A percentile compares a stretch with the other conserved stretches of the same genome.
Evolutionary conservation across 176 grass and related monocot species (phyloP).

Genomic region (maize (Zea mays)): Zm-B73-REFERENCE-NAM-5.0 NC_050096.1:300550501-300551000

Average conservation of each 20-base stretch:
- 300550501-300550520: background rate
- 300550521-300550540: background rate
- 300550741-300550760: background rate
- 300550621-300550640: conserved; percentile 18
- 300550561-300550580: background rate
- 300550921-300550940: conserved; percentile 33
- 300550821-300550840: conserved; percentile 24
- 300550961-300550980: conserved; percentile 5
- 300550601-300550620: conserved; percentile 3
- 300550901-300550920: conserved; percentile 42
- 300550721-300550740: background rate
- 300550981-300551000: background rate
- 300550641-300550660: conserved; percentile 7
- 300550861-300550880: conserved; percentile 38
- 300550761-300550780: conserved; percentile 8
- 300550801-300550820: conserved; percentile 27
- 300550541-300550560: background rate
- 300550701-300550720: background rate
- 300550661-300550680: conserved; percentile 9
- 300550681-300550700: background rate
- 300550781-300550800: conserved; percentile 5
- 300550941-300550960: conserved; percentile 44
- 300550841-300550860: conserved; percentile 27
- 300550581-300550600: background rate
- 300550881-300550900: conserved; percentile 50